Evolutionary conservation across 352 stramenopile genomes (phyloP).

Genomic region (Pythium periplocum): DNA sequence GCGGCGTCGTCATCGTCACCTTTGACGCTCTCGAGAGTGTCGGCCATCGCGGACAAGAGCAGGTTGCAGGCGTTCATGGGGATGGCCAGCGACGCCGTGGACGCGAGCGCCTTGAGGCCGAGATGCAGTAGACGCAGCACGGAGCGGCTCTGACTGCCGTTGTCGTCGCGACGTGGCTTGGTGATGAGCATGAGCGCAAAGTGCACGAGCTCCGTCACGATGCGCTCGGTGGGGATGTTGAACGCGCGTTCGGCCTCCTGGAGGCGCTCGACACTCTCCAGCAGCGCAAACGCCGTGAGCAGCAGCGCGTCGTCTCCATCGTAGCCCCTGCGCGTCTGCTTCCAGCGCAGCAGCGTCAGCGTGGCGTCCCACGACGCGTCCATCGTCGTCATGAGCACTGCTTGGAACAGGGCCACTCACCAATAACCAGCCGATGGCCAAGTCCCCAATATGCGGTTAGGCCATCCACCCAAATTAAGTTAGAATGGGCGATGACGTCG

Average conservation of each 20-base stretch:
- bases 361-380: slow-evolving; percentile 27
- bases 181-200: slow-evolving; percentile 66
- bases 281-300: slow-evolving; percentile 24
- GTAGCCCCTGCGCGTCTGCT: slow-evolving; percentile 48
- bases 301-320: slow-evolving; percentile 42
- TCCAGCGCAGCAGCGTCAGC: slow-evolving; percentile 65
- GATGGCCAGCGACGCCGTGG: slow-evolving; percentile 20
- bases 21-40: slow-evolving; percentile 37
- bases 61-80: slow-evolving; percentile 71
- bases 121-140: slow-evolving; percentile 55
- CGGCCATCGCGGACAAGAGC: slow-evolving; percentile 56
- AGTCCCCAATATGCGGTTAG: too few species aligned
- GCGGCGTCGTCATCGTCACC: slow-evolving; percentile 8
- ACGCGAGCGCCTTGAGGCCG: slow-evolving; percentile 25
- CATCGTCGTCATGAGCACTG: neutral
- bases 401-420: too few species aligned
- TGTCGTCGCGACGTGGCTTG: slow-evolving; percentile 37
- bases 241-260: slow-evolving; percentile 29
- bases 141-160: slow-evolving; percentile 24
- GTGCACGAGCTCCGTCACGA: slow-evolving; percentile 55
- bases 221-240: slow-evolving; percentile 56
- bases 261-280: slow-evolving; percentile 17
- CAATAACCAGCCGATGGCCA: too few species aligned
- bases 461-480: too few species aligned
- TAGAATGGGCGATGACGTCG: too few species aligned